phyloP scores from a whole-genome alignment of 108 stramenopile species.

The Epipyxis sp. region DNA sequence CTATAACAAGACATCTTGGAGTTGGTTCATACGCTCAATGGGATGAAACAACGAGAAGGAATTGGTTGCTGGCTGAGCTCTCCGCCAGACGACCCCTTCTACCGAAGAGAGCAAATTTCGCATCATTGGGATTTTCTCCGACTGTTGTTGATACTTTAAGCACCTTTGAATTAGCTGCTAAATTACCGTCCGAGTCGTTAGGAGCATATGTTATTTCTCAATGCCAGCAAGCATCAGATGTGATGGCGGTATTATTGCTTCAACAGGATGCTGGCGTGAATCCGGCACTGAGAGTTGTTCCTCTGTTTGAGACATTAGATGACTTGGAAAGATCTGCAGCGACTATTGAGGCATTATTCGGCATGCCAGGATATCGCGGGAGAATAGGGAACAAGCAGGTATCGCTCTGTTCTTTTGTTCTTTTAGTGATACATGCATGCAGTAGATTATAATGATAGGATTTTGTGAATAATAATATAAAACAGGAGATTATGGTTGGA shows the following conservation, averaged over 20 bases:
- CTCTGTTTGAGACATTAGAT: slow-evolving; percentile 90
- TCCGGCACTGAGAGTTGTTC: slow-evolving; percentile 87
- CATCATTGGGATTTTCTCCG: slow-evolving; percentile 54
- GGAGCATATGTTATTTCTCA: slow-evolving; percentile 95
- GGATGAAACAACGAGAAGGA: slow-evolving; percentile 78
- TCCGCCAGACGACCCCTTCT: slow-evolving; percentile 80
- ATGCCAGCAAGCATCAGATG: slow-evolving; percentile 83
- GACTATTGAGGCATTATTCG: slow-evolving; percentile 67
- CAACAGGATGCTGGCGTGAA: slow-evolving; percentile 65
- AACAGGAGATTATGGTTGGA: slow-evolving; percentile 98
- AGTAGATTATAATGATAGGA: no score
- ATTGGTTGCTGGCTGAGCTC: slow-evolving; percentile 78
- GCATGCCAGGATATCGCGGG: slow-evolving; percentile 70
- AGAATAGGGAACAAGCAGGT: slow-evolving; percentile 69
- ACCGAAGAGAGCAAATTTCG: slow-evolving; percentile 57
- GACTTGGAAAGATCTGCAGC: slow-evolving; percentile 75
- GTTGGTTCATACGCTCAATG: slow-evolving; percentile 82
- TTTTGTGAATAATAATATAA: no score
- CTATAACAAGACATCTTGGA: slow-evolving; percentile 82
- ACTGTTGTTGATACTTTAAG: slow-evolving; percentile 56
- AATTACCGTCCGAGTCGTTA: slow-evolving; percentile 69
- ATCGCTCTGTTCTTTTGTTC: no score
- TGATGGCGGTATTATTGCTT: slow-evolving; percentile 88
- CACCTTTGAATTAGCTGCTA: slow-evolving; percentile 71
- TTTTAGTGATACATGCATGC: no score